Conservation (phyloP, 345 rosid genomes). For the Anacardium occidentale region DNA sequence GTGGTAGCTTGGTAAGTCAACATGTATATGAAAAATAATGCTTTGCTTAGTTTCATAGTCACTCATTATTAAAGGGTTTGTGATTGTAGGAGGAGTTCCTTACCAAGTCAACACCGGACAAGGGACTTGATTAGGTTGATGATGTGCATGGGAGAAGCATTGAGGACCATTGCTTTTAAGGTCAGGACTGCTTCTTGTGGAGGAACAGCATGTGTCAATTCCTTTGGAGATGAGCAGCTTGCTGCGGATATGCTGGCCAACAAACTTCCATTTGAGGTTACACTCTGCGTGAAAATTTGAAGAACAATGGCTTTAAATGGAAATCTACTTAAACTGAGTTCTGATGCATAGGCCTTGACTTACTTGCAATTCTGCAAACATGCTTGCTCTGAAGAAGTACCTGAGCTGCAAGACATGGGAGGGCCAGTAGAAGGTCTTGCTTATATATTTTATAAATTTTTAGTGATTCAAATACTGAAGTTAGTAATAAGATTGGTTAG, state of each 20-base stretch:
- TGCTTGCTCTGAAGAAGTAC: conserved; percentile 96
- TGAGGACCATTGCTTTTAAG: conserved; percentile 83
- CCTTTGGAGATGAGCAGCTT: conserved; percentile 96
- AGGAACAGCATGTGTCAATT: conserved; percentile 89
- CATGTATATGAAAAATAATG: background rate
- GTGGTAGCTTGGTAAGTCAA: conserved; percentile 78
- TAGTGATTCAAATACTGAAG: background rate
- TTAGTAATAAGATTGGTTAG: background rate
- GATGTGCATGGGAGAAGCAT: conserved; percentile 94
- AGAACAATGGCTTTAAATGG: background rate
- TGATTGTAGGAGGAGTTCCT: conserved; percentile 82
- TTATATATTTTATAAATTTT: background rate
- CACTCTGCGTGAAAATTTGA: background rate
- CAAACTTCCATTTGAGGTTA: conserved; percentile 90
- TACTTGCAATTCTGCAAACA: conserved; percentile 91
- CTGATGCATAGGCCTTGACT: conserved; percentile 58
- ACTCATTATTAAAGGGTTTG: background rate
- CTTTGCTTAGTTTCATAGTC: background rate
- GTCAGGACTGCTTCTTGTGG: conserved; percentile 98
- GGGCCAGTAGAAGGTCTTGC: conserved; percentile 85
- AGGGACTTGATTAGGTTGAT: conserved; percentile 66
- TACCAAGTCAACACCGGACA: conserved; percentile 74
- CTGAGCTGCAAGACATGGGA: conserved; percentile 97
- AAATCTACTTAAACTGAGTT: background rate
- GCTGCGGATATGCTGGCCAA: conserved; percentile 95